Evolutionary conservation across 371 early-diverging fungal genomes (phyloP).

Genomic region (Mortierella sp.): DNA sequence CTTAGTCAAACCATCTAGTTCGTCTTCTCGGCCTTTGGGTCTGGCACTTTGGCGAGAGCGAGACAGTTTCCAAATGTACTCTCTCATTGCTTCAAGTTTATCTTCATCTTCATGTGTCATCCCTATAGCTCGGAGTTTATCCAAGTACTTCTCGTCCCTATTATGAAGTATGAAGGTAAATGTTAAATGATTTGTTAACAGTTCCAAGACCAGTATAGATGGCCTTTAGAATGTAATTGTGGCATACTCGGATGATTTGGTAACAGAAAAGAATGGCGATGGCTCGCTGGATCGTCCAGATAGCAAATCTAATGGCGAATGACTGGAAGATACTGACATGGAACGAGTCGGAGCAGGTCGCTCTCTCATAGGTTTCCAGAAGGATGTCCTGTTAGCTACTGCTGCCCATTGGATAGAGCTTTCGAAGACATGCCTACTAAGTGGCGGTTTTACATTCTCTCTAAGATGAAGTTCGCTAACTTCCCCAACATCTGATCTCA

Average conservation of each 20-base stretch:
- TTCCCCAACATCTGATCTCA: conserved; percentile 74
- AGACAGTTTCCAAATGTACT: conserved; percentile 82
- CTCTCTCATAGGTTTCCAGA: conserved; percentile 68
- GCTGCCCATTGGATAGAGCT: conserved; percentile 72
- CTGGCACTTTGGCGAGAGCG: conserved; percentile 63
- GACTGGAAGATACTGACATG: conserved; percentile 38
- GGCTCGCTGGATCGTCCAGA: conserved; percentile 34
- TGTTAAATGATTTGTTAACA: neutral
- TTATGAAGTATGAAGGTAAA: too few relatives aligned
- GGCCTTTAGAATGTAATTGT: neutral
- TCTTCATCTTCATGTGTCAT: conserved; percentile 85
- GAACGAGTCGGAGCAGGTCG: conserved; percentile 43
- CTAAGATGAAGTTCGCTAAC: conserved; percentile 72
- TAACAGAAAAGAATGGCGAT: conserved; percentile 46
- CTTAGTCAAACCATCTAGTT: conserved; percentile 35
- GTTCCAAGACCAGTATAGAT: neutral
- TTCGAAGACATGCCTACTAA: conserved; percentile 73
- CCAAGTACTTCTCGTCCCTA: conserved; percentile 70
- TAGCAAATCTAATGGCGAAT: conserved; percentile 38
- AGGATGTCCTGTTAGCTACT: conserved; percentile 66
- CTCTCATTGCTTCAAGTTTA: conserved; percentile 79
- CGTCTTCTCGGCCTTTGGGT: conserved; percentile 44
- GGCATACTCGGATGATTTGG: conserved; percentile 66
- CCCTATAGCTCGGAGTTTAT: conserved; percentile 74
- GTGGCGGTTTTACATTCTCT: conserved; percentile 77